phyloP scores from a whole-genome alignment of 2,329 filamentous ascomycete genomes.

The Nemania sp. region DNA sequence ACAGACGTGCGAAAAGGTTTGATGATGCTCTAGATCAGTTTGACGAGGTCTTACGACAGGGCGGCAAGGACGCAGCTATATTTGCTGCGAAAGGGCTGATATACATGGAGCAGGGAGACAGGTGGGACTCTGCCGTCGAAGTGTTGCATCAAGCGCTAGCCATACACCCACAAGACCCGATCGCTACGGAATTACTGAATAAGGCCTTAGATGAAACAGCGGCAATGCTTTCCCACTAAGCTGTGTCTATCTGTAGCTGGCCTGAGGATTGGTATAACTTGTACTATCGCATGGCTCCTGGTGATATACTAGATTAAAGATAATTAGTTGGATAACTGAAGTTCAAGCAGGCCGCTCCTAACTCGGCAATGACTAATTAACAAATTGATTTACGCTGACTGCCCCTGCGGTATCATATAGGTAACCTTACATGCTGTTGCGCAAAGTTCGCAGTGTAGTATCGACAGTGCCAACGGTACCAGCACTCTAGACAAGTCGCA shows the following conservation, averaged over 20 bases:
- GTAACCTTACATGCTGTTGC: no score
- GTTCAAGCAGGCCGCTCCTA: no score
- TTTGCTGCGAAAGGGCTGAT: constrained; percentile 85
- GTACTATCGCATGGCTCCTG: no score
- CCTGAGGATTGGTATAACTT: neutral
- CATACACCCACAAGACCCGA: constrained; percentile 76
- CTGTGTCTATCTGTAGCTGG: neutral
- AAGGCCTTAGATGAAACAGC: constrained; percentile 70
- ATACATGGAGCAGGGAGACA: constrained; percentile 70
- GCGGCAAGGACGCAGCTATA: constrained; percentile 76
- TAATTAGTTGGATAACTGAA: no score
- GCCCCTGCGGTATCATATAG: no score
- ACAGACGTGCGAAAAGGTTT: constrained; percentile 70
- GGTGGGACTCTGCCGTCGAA: constrained; percentile 75
- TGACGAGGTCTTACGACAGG: constrained; percentile 81
- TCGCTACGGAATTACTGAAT: constrained; percentile 76
- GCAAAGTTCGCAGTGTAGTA: no score
- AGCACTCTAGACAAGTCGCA: no score
- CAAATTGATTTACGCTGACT: no score
- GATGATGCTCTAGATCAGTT: constrained; percentile 78
- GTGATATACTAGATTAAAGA: no score
- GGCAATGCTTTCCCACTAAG: constrained; percentile 32
- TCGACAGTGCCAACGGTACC: no score
- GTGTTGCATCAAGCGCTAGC: constrained; percentile 84
- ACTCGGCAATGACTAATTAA: no score